phyloP scores from a whole-genome alignment of 768 basidiomycete genomes.

The Chalciporus chontae region DNA sequence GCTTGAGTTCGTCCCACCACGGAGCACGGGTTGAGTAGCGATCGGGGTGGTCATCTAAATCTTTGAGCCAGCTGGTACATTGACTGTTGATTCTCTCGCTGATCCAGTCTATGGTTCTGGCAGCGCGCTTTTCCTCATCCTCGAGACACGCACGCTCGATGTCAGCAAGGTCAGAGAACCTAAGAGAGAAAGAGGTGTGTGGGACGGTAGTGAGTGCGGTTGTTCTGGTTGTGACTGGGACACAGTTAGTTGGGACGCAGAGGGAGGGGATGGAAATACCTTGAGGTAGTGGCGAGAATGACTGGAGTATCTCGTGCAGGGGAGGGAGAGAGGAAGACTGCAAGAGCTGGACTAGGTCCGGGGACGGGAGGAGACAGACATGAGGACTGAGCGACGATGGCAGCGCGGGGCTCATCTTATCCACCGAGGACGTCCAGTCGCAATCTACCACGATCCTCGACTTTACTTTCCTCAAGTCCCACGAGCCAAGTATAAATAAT shows the following conservation, averaged over 20 bases:
- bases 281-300: constrained; percentile 80
- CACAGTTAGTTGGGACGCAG: constrained; percentile 2
- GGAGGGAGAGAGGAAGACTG: constrained; percentile 58
- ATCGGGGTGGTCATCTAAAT: constrained; percentile 48
- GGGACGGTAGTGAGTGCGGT: constrained; percentile 66
- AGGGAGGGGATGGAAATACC: constrained; percentile 41
- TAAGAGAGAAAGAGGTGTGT: constrained; percentile 67
- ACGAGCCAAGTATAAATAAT: constrained; percentile 2
- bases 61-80: constrained; percentile 68
- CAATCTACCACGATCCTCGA: too few species aligned
- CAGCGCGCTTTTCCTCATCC: constrained; percentile 75
- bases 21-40: constrained; percentile 50
- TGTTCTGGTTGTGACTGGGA: constrained; percentile 76
- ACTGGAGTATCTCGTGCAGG: constrained; percentile 72
- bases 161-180: constrained; percentile 74
- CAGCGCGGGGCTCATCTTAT: constrained; percentile 48
- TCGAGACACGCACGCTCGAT: constrained; percentile 74
- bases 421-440: background rate
- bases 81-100: constrained; percentile 62
- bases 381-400: constrained; percentile 81
- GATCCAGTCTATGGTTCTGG: constrained; percentile 85
- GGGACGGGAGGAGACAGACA: constrained; percentile 68
- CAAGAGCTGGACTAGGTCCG: constrained; percentile 64
- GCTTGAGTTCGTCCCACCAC: constrained; percentile 85
- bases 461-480: constrained; percentile 8